A percentile compares a stretch with the other conserved stretches of the same genome.
phyloP scores from a whole-genome alignment of 169 alveolate genomes.

The Plasmodium coatneyi region DNA sequence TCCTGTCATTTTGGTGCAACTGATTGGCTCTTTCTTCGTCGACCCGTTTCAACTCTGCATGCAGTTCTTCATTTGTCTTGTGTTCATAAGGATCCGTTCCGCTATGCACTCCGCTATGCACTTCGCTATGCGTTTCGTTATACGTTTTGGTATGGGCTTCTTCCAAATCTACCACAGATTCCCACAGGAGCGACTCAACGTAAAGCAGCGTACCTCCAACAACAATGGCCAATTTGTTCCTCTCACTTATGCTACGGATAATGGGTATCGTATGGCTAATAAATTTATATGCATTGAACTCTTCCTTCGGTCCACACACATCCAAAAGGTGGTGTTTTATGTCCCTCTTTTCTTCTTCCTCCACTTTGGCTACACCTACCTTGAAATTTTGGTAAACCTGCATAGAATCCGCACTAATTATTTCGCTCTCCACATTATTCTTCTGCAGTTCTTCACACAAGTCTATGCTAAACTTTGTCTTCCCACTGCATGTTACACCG shows the following conservation, averaged over 20 bases:
- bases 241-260: constrained; percentile 19
- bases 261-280: constrained; percentile 71
- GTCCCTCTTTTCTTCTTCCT: constrained; percentile 73
- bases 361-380: constrained; percentile 83
- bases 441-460: constrained; percentile 72
- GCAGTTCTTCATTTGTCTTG: constrained; percentile 67
- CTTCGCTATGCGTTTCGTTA: background rate
- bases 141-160: too few species aligned
- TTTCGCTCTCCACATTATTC: constrained; percentile 77
- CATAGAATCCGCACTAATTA: constrained; percentile 85
- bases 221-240: constrained; percentile 76
- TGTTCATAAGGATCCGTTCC: constrained; percentile 32
- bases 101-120: background rate
- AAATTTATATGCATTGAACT: constrained; percentile 78
- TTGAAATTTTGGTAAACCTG: constrained; percentile 83
- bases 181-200: constrained; percentile 82
- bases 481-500: constrained; percentile 86
- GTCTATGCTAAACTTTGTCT: constrained; percentile 81
- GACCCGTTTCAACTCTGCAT: constrained; percentile 67
- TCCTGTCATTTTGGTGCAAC: constrained; percentile 83
- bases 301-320: constrained; percentile 73
- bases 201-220: constrained; percentile 85
- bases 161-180: constrained; percentile 74
- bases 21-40: constrained; percentile 83
- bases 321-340: constrained; percentile 82